phyloP scores from a whole-genome alignment of 2,329 filamentous ascomycete species.

The Acephala macrosclerotiorum region DNA sequence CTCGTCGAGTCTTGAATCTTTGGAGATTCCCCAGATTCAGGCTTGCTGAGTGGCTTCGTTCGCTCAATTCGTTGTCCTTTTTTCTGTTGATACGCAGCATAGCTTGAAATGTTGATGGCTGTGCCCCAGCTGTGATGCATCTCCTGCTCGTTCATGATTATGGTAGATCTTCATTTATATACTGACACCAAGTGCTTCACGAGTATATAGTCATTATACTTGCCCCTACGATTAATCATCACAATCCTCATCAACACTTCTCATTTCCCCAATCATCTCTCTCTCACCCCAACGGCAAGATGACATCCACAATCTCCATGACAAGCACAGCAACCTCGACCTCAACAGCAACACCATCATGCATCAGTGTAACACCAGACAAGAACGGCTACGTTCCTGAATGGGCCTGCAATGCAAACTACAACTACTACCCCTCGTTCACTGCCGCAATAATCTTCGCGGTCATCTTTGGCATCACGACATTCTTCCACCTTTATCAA shows the following conservation, averaged over 20 bases:
- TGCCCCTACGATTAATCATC: neutral
- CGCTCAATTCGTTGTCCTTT: neutral
- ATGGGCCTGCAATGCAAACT: conserved; percentile 46
- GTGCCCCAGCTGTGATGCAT: neutral
- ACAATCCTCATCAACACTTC: neutral
- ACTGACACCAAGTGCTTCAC: neutral
- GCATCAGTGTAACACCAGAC: conserved; percentile 44
- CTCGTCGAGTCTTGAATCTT: neutral
- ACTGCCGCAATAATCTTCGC: conserved; percentile 46
- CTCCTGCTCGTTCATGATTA: neutral
- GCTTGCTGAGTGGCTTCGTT: neutral
- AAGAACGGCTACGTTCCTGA: conserved; percentile 48
- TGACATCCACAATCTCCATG: conserved; percentile 32
- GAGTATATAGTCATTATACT: conserved; percentile 3
- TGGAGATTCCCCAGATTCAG: conserved; percentile 1
- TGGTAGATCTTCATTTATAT: neutral
- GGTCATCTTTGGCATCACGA: conserved; percentile 46
- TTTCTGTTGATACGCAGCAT: neutral
- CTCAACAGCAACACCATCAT: conserved; percentile 31
- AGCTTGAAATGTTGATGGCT: neutral
- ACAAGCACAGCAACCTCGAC: conserved; percentile 27
- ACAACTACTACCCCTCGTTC: conserved; percentile 49
- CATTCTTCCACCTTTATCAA: conserved; percentile 45
- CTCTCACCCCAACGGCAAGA: conserved; percentile 8
- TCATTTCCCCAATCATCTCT: neutral